Evolutionary conservation across 225 moss, liverwort and hornwort genomes (phyloP), one percentile per base, ranked within the genome.

Genomic region (Physcomitrium patens): DNA sequence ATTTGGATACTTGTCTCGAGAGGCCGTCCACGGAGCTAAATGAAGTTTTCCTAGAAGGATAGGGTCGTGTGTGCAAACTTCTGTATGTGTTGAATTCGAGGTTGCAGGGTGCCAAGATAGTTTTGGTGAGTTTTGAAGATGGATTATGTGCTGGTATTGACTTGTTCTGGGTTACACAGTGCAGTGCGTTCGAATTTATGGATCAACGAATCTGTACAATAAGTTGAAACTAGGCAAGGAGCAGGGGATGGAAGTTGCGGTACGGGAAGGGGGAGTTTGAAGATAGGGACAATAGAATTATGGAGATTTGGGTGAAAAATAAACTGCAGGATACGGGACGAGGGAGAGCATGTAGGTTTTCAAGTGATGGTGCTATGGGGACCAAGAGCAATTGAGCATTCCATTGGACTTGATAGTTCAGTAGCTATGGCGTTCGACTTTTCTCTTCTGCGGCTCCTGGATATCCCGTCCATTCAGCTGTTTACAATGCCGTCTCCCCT

Each of bases 401-500:
- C 19, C 54, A 11, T 69, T 18, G 24, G 26, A 47, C 68, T 74
- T 52, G 60, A 71, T 49, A 31, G 54, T 45, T 58, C 26, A 69
- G 80, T 27, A 47, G 52, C 73, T 14, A 87, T 87, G 87, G 83
- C 87, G 70, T 73, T 64, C 26, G 84, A 84, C 22, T 70, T 81
- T 57, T 58, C 79, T 9, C 19, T 84, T 53, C 65, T 86, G 61
- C 83, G 81, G 68, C 72, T 67, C 14, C 56, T 78, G 18, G 78
- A 78, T 49, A 61, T 78, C 69, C 68, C 83, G 8, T 68, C 64
- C 19, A 75, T 59, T 56, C 72, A 72, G 10, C 37, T 55, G 49
- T 72, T 70, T 27, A 8, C 56, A 22, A 74, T 75, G 31, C 79
- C 79, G 47, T 8, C 3, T n/a, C 18, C 59, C 31, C 59, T 76